Evolutionary conservation across 176 grass and related monocot genomes (phyloP), one percentile per base, ranked within the genome.

Genomic region (Ensete glaucum): DNA sequence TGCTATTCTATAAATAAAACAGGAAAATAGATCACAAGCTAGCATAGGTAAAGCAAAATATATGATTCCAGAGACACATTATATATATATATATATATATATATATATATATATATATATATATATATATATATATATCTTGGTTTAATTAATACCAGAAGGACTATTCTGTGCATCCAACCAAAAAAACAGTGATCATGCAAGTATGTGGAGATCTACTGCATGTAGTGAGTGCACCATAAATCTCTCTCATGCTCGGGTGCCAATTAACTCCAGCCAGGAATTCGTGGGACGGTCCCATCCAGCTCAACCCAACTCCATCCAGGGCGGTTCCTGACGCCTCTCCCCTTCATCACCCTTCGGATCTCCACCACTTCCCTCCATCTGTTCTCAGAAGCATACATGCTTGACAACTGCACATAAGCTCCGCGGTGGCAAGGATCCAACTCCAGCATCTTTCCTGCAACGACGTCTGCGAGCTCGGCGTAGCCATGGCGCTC

Each of bases 341-440:
- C 67, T 50, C 43, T 50, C 5, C 21, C 67, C 13, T 77, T 53
- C 75, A 77, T 77, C 9, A 9, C 23, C 43, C 26, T 77, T 52
- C 75, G 60, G 2, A 77, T 77, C 11, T 66, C 62, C 14, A 8
- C 16, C 1, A 66, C 75, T 53, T 19, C 7, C n/a, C 21, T 53
- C 75, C 75, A 66, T 43, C 26, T 25, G 10, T 16, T 25, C 9
- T 19, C 75, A 5, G 58, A 52, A 25, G 75, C 75, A 77, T 54
- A 66, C 75, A 77, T 25, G 11, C 50, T 65, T 34, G 60, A 77
- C 27, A 77, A 11, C 22, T 64, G 62, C 50, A 77, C 60, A 65
- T 53, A 77, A 23, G 75, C 75, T 77, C 75, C 75, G 26, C 49
- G 25, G 22, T 77, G 59, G 27, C 20, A 52, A 2, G 75, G 59